These are phyloP conservation scores for Ogataea trehaloabstinens DNA, from an alignment of 805 yeast genomes.

Conservation along the genomic window DNA sequence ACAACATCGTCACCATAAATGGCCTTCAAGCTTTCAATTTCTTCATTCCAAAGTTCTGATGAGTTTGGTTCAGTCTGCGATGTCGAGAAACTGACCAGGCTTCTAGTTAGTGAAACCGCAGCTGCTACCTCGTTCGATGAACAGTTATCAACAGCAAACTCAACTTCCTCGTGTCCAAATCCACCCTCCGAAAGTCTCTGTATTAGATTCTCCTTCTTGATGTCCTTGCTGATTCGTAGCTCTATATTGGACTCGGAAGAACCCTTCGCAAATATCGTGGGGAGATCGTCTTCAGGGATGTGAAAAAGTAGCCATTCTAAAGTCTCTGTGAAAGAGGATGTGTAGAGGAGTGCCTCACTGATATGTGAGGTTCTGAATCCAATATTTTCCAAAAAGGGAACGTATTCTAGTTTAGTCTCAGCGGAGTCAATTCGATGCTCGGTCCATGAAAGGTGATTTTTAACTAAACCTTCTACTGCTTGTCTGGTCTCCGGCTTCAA, in stretches of 20 bases:
- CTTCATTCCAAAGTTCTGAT: constrained; percentile 66
- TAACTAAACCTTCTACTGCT: constrained; percentile 59
- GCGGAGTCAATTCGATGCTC: constrained; percentile 21
- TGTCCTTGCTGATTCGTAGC: constrained; percentile 51
- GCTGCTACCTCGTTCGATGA: constrained; percentile 49
- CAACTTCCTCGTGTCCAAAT: constrained; percentile 61
- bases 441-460: constrained; percentile 57
- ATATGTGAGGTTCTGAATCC: constrained; percentile 75
- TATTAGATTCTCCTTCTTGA: constrained; percentile 55
- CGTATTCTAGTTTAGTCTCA: constrained; percentile 9
- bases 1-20: constrained; percentile 52
- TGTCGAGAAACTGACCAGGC: constrained; percentile 25
- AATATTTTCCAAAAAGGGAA: constrained; percentile 31
- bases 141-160: constrained; percentile 42
- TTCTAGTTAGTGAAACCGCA: constrained; percentile 47
- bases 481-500: constrained; percentile 63
- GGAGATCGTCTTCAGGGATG: constrained; percentile 93
- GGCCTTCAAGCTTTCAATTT: constrained; percentile 62
- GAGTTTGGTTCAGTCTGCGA: constrained; percentile 14
- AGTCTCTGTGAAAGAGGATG: constrained; percentile 47
- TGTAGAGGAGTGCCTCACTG: constrained; percentile 65
- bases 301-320: constrained; percentile 81
- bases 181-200: constrained; percentile 66
- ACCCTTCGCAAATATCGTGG: constrained; percentile 56
- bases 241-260: constrained; percentile 56